Evolutionary conservation across 306 rosid genomes (phyloP).

Genomic region (Glycine soja): DNA sequence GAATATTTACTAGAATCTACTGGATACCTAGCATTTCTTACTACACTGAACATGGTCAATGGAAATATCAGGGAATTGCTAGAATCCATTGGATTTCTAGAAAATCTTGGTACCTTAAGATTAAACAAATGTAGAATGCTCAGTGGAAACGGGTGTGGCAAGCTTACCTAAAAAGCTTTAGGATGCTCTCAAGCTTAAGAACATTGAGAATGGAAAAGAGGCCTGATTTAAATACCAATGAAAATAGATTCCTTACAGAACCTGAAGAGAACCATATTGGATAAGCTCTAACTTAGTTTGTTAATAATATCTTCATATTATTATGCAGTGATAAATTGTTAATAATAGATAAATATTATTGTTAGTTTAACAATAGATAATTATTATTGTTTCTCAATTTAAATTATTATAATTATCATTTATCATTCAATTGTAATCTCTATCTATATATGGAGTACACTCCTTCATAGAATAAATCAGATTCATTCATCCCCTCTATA

Average conservation of each 20-base stretch:
- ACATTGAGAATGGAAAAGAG: constrained; percentile 57
- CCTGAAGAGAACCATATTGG: not conserved
- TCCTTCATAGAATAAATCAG: no score
- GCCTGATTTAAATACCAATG: constrained; percentile 12
- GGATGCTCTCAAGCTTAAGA: constrained; percentile 64
- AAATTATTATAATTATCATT: no score
- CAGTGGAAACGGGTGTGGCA: constrained; percentile 50
- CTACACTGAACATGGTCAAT: constrained; percentile 46
- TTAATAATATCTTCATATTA: no score
- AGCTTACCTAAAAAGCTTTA: constrained; percentile 70
- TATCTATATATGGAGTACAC: no score
- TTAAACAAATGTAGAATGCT: constrained; percentile 56
- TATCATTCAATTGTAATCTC: no score
- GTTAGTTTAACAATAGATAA: no score
- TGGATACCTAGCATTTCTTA: constrained; percentile 56
- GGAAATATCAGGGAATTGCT: constrained; percentile 63
- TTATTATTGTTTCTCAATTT: no score
- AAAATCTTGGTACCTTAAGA: constrained; percentile 55
- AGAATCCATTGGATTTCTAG: constrained; percentile 56
- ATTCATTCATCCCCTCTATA: no score
- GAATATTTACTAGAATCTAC: constrained; percentile 63
- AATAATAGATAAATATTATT: no score
- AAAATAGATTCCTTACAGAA: not conserved
- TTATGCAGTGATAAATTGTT: no score
- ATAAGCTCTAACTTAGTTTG: no score